Percentiles rank a stretch among this genome's conserved stretches.
Conservation (phyloP, 371 early-diverging fungal genomes). For the Mortierella sp. region DNA sequence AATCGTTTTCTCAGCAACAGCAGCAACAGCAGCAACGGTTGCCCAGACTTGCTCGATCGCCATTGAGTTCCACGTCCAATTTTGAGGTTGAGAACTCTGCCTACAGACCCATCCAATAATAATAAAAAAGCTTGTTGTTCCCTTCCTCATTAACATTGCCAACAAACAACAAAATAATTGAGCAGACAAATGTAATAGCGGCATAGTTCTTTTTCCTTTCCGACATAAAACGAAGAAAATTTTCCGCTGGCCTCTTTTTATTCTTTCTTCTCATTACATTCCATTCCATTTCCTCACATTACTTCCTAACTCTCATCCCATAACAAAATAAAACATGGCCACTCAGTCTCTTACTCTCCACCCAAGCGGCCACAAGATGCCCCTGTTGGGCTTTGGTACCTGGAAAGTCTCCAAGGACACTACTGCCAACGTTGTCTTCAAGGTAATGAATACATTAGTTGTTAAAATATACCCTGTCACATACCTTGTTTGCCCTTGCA, state of each 20-base stretch:
- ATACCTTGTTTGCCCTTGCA: no score
- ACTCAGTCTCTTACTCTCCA: constrained; percentile 44
- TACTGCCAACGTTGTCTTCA: constrained; percentile 41
- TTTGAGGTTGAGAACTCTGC: constrained; percentile 1
- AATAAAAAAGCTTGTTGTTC: background rate
- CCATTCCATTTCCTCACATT: background rate
- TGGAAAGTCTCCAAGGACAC: constrained; percentile 53
- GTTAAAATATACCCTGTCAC: background rate
- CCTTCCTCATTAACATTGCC: background rate
- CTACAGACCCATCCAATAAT: background rate
- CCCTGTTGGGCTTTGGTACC: constrained; percentile 50
- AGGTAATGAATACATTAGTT: constrained; percentile 19
- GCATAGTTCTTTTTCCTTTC: background rate
- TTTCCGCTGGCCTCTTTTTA: background rate
- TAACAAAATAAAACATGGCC: constrained; percentile 26
- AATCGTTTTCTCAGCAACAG: background rate
- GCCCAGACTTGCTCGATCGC: constrained; percentile 5
- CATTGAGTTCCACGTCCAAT: background rate
- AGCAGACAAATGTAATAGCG: background rate
- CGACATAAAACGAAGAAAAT: background rate
- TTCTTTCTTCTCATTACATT: background rate
- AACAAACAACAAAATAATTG: background rate
- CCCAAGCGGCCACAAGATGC: constrained; percentile 46
- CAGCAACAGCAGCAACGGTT: background rate
- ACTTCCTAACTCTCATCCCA: background rate